Evolutionary conservation across 495 filamentous ascomycete species (phyloP), one percentile per base, ranked within the genome.

Genomic region (Acidomyces sp.): DNA sequence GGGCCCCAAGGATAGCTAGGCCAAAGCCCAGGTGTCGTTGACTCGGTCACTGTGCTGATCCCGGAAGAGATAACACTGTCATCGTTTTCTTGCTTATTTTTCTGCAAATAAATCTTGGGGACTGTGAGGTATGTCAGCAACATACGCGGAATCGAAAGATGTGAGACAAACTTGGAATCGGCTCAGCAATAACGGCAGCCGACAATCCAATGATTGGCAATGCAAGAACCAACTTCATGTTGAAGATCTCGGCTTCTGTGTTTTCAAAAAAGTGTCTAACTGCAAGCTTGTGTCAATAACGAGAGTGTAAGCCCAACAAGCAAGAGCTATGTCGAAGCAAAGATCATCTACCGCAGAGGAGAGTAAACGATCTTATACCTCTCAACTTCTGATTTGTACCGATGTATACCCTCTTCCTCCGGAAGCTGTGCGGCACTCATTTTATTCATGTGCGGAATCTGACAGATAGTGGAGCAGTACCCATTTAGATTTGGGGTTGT

Each of bases 221-320:
- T 11, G 17, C 2, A 17, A 2, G 15, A 7, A 22, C 15, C 2
- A 27, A 7, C 29, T 34, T 37, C 42, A 45, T 45, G 34, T 5
- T 45, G 15, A 38, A 17, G 22, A 3, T 7, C 26, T 7, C 26
- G 13, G 26, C 26, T 43, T 25, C 30, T 10, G 6, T 17, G 20
- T 5, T 6, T 15, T 22, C 2, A 12, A 4, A 10, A 27, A 2
- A 16, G 13, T 3, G 5, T 6, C 15, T 10, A 27, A 27, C 2
- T 35, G 21, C 19, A 43, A n/a, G n/a, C n/a, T n/a, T n/a, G n/a
- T n/a, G 18, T 27, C 20, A 23, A 36, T 11, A 15, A 10, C 20
- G 21, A 13, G 41, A 43, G 24, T 17, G 41, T 27, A 12, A 12
- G 41, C 42, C 39, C 42, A 45, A 32, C 42, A 28, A 45, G 16